Evolutionary conservation across 768 basidiomycete genomes (phyloP), one percentile per base, ranked within the genome.

Genomic region (Mrakia blollopis): DNA sequence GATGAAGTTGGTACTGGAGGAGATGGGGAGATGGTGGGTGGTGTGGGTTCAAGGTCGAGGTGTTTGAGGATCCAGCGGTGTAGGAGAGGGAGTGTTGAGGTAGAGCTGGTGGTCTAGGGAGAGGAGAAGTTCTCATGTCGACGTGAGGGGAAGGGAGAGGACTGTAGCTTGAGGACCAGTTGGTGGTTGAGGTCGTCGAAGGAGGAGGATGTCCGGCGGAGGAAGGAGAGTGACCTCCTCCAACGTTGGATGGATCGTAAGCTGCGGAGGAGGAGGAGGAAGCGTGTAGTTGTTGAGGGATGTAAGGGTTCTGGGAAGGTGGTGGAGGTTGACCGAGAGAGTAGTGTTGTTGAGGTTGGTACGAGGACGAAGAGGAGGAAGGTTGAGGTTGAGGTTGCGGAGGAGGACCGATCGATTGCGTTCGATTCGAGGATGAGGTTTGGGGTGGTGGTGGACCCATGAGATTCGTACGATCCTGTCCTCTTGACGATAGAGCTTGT

Each of bases 141-240:
- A 74, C 54, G n/a, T 78, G 73, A 13, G 77, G 72, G 13, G 65
- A 30, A 28, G 77, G 54, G 7, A 57, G 73, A 14, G 77, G 76
- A 25, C 50, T 54, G 76, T 77, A 77, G 60, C 72, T 68, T 7
- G 16, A 14, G 65, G 65, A 68, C 65, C 65, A 68, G 65, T 39
- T 39, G 35, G 39, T 39, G 5, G 65, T 57, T 18, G 57, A 57
- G 52, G 52, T n/a, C n/a, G n/a, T n/a, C n/a, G n/a, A n/a, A 54
- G 52, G 52, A 54, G 52, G 67, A 65, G 7, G 44, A n/a, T n/a
- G 37, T 30, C 61, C 30, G 39, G 61, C 61, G 16, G 54, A 62
- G 23, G 61, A 62, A 30, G 47, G 71, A 21, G 54, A 52, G 71
- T 72, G 71, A 72, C 35, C n/a, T 35, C 50, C 50, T 39, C 32